Evolutionary conservation across 345 rosid species (phyloP), one percentile per base, ranked within the genome.

Genomic region (Camelina hispida): DNA sequence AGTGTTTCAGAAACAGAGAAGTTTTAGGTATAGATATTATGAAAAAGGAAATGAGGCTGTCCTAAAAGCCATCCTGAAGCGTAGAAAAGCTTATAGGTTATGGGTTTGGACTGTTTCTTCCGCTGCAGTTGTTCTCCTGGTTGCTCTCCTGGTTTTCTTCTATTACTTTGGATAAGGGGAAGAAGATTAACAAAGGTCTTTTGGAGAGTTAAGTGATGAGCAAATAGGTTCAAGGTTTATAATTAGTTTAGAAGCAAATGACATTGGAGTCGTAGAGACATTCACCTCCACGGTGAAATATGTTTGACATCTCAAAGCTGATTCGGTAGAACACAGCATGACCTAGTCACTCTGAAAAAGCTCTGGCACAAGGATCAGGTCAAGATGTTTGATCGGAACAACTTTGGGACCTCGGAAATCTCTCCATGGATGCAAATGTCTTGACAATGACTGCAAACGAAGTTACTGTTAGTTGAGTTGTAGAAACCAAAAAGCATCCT

Each of bases 11-110:
- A 87, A 85, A 79, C 92, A 86, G 83, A 84, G 54, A n/a, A 30
- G 81, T 9, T 13, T 81, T 6, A 82, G 84, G 74, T 28, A 75
- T 63, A 85, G 89, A 73, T 11, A 47, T 38, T 79, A 84, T 28
- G 23, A 78, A 9, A 87, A 79, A 72, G 96, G 81, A 34, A 47
- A 77, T 0, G 92, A 88, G 20, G 62, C 82, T 6, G 78, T 85
- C 59, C 93, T 95, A 0, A 95, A 84, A 79, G 89, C 87, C 61
- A 83, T 88, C 50, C 60, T 84, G 61, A 90, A 81, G 88, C 83
- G 86, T 71, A 92, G 85, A 68, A 91, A 83, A 83, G 73, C 89
- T 7, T 84, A 87, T 78, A 70, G 54, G 69, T 85, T 89, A 78
- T 87, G 90, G 96, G 32, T 80, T 44, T 88, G 87, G 87, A 87